These are phyloP conservation scores for Verticillium dahliae DNA, from an alignment of 2,329 filamentous ascomycete genomes.

Conservation along the genomic window DNA sequence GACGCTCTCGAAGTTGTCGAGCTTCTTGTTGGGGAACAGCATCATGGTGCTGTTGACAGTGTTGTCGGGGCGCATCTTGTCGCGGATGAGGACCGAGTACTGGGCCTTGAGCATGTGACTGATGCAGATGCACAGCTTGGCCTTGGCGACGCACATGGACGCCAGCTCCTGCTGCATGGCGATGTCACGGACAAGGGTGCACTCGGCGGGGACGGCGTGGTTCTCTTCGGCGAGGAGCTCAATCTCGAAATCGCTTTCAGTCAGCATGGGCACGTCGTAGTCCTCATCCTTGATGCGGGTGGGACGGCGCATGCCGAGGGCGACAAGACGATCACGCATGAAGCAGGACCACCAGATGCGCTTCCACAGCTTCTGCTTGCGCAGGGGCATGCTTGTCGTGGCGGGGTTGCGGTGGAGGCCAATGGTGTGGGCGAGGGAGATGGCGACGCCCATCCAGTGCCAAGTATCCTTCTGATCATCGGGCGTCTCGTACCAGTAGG, in stretches of 20 bases:
- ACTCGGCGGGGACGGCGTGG: slow-evolving; percentile 61
- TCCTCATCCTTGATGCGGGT: slow-evolving; percentile 91
- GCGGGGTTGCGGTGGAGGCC: slow-evolving; percentile 81
- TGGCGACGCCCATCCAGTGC: slow-evolving; percentile 97
- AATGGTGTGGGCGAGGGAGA: slow-evolving; percentile 88
- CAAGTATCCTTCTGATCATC: slow-evolving; percentile 97
- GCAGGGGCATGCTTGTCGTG: slow-evolving; percentile 66
- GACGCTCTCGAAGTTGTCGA: slow-evolving; percentile 76
- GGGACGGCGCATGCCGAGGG: slow-evolving; percentile 86
- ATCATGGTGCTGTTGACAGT: slow-evolving; percentile 78
- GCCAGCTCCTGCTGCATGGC: slow-evolving; percentile 73
- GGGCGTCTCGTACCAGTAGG: slow-evolving; percentile 95
- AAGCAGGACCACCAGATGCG: slow-evolving; percentile 98
- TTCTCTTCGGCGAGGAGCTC: slow-evolving; percentile 60
- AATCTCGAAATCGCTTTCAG: slow-evolving; percentile 78
- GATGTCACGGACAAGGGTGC: slow-evolving; percentile 63
- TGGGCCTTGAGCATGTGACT: slow-evolving; percentile 85
- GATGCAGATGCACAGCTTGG: slow-evolving; percentile 82
- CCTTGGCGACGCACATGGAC: slow-evolving; percentile 85
- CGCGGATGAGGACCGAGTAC: slow-evolving; percentile 83
- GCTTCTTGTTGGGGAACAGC: slow-evolving; percentile 81
- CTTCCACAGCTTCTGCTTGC: slow-evolving; percentile 82
- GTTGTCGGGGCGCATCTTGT: slow-evolving; percentile 70
- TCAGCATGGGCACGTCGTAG: slow-evolving; percentile 88
- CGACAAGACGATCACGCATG: slow-evolving; percentile 88